Percentiles rank a stretch among this genome's conserved stretches.
Conservation (phyloP, 768 basidiomycete genomes). For the Mycena belliarum region DNA sequence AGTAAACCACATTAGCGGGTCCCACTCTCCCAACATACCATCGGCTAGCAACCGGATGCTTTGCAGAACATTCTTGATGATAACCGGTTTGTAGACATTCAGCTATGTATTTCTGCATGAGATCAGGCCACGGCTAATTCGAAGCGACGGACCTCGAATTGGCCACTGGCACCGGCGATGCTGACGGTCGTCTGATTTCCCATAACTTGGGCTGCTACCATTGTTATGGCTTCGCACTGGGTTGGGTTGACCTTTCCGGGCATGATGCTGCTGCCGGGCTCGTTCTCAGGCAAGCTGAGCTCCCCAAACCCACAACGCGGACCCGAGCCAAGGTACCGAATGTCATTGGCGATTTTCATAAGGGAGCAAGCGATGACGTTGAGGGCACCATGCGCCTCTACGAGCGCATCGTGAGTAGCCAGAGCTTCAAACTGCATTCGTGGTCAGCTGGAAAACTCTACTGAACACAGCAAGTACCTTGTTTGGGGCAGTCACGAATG, state of each 20-base stretch:
- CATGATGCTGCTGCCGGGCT: constrained; percentile 99
- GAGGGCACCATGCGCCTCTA: constrained; percentile 95
- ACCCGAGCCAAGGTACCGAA: constrained; percentile 95
- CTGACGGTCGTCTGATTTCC: constrained; percentile 95
- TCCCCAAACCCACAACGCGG: constrained; percentile 98
- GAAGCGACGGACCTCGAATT: constrained; percentile 78
- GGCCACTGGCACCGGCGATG: constrained; percentile 91
- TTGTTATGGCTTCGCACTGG: constrained; percentile 97
- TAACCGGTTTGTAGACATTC: constrained; percentile 99
- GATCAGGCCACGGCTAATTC: neutral
- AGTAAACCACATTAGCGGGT: constrained; percentile 11
- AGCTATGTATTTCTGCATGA: constrained; percentile 48
- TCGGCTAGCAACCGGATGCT: constrained; percentile 93
- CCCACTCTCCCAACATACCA: constrained; percentile 48
- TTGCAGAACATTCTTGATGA: constrained; percentile 97
- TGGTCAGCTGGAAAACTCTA: neutral
- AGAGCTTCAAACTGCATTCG: constrained; percentile 86
- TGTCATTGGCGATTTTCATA: constrained; percentile 99
- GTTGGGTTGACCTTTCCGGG: constrained; percentile 99
- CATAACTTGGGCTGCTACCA: constrained; percentile 98
- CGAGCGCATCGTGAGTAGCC: constrained; percentile 96
- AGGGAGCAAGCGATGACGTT: constrained; percentile 95
- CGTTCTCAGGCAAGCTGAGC: constrained; percentile 93
- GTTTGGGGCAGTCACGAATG: constrained; percentile 97
- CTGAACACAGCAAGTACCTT: constrained; percentile 55